Evolutionary conservation across 1,139 yeast species (phyloP).

Genomic region (Kodamaea anthophila): DNA sequence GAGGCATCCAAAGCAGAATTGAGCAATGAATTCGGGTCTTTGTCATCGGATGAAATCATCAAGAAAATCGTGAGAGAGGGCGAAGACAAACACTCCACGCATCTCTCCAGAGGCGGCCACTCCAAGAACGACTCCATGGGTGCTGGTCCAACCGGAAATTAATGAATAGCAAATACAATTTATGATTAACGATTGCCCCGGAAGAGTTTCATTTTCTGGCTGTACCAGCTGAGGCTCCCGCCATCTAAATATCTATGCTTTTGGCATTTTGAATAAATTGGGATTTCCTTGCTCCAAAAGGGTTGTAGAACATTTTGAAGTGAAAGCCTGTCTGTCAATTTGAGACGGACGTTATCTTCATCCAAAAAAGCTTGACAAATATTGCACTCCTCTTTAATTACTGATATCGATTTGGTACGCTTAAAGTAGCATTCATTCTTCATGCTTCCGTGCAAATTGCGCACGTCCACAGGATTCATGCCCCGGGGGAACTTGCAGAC

Average conservation of each 20-base stretch:
- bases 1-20: conserved; percentile 67
- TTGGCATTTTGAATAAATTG: conserved; percentile 5
- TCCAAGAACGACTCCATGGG: conserved; percentile 37
- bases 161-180: no score
- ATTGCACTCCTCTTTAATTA: conserved; percentile 5
- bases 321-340: no score
- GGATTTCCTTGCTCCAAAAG: conserved; percentile 20
- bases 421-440: conserved; percentile 14
- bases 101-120: conserved; percentile 9
- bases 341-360: no score
- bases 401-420: conserved; percentile 7
- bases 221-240: neutral
- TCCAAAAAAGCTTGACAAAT: no score
- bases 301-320: no score
- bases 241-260: neutral
- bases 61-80: conserved; percentile 54
- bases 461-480: conserved; percentile 14
- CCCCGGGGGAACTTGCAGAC: conserved; percentile 10
- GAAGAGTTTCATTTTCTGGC: neutral
- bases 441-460: conserved; percentile 5
- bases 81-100: conserved; percentile 28
- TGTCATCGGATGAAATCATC: conserved; percentile 43
- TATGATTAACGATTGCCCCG: no score
- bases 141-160: conserved; percentile 25
- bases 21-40: conserved; percentile 59